A percentile compares a stretch with the other conserved stretches of the same genome.
These are phyloP conservation scores for Globisporangium paddicum DNA, from an alignment of 352 stramenopile genomes.

Conservation along the genomic window DNA sequence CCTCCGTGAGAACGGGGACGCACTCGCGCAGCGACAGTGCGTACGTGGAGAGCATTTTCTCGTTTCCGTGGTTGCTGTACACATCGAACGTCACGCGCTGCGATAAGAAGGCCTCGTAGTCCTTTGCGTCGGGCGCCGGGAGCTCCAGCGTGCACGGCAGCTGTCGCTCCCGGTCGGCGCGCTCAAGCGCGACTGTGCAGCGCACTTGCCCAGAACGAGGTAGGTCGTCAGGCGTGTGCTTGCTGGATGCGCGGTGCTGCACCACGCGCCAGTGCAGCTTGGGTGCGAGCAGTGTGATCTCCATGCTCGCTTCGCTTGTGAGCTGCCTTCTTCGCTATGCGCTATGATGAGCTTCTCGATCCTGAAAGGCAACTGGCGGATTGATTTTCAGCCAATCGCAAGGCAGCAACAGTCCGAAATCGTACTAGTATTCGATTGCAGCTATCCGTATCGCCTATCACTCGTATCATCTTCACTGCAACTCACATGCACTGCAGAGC, in stretches of 20 bases:
- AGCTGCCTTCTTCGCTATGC: too few species aligned
- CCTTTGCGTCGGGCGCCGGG: constrained; percentile 9
- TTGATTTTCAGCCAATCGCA: too few species aligned
- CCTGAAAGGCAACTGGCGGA: too few species aligned
- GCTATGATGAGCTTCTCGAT: too few species aligned
- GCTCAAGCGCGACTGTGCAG: constrained; percentile 18
- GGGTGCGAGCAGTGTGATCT: constrained; percentile 24
- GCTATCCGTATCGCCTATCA: too few species aligned
- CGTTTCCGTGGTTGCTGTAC: constrained; percentile 10
- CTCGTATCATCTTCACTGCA: too few species aligned
- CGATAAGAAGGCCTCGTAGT: constrained; percentile 36
- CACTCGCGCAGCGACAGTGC: constrained; percentile 38
- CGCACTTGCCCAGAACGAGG: background rate
- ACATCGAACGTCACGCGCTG: constrained; percentile 38
- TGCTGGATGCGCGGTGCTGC: constrained; percentile 7
- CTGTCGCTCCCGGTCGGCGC: constrained; percentile 11
- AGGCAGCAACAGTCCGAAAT: too few species aligned
- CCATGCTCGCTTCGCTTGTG: constrained; percentile 18
- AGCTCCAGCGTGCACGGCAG: constrained; percentile 38
- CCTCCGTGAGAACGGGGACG: constrained; percentile 41
- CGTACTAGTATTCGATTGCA: too few species aligned
- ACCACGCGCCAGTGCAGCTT: constrained; percentile 24
- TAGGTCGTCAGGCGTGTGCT: background rate
- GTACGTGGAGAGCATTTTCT: constrained; percentile 27
- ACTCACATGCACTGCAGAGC: too few species aligned